These are phyloP conservation scores for Colletotrichum sp. DNA, from an alignment of 2,329 filamentous ascomycete genomes.

Conservation along the genomic window DNA sequence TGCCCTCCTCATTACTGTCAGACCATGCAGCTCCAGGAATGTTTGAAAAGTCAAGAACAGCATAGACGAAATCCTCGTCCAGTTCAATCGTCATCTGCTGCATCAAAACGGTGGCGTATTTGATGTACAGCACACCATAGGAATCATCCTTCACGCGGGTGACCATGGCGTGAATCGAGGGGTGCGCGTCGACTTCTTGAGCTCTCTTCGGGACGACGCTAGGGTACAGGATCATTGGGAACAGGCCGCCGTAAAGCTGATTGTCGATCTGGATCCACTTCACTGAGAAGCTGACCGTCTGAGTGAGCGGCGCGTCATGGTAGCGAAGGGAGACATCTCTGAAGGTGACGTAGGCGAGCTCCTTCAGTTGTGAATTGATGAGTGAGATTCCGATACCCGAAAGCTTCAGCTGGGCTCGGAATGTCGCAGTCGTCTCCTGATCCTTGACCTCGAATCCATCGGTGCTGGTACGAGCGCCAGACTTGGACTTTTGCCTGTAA, in stretches of 20 bases:
- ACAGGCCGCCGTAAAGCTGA: slow-evolving; percentile 96
- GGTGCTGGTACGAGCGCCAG: slow-evolving; percentile 53
- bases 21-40: slow-evolving; percentile 90
- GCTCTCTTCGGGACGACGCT: slow-evolving; percentile 97
- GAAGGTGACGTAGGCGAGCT: slow-evolving; percentile 92
- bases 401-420: slow-evolving; percentile 86
- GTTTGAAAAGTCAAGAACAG: slow-evolving; percentile 92
- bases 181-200: slow-evolving; percentile 94
- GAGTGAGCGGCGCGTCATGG: slow-evolving; percentile 90
- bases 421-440: slow-evolving; percentile 84
- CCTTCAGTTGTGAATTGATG: slow-evolving; percentile 89
- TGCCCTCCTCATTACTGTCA: slow-evolving; percentile 77
- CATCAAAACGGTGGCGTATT: slow-evolving; percentile 91
- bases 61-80: slow-evolving; percentile 98
- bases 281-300: slow-evolving; percentile 87
- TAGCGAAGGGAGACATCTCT: slow-evolving; percentile 90
- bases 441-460: slow-evolving; percentile 94
- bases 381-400: slow-evolving; percentile 92
- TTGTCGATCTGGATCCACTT: slow-evolving; percentile 99
- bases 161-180: slow-evolving; percentile 89
- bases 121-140: slow-evolving; percentile 97
- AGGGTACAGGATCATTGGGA: slow-evolving; percentile 95
- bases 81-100: slow-evolving; percentile 99
- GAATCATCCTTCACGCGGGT: slow-evolving; percentile 98
- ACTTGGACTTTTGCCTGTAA: slow-evolving; percentile 70